Evolutionary conservation across 495 filamentous ascomycete species (phyloP), one percentile per base, ranked within the genome.

Genomic region (Wilcoxina mikolae): DNA sequence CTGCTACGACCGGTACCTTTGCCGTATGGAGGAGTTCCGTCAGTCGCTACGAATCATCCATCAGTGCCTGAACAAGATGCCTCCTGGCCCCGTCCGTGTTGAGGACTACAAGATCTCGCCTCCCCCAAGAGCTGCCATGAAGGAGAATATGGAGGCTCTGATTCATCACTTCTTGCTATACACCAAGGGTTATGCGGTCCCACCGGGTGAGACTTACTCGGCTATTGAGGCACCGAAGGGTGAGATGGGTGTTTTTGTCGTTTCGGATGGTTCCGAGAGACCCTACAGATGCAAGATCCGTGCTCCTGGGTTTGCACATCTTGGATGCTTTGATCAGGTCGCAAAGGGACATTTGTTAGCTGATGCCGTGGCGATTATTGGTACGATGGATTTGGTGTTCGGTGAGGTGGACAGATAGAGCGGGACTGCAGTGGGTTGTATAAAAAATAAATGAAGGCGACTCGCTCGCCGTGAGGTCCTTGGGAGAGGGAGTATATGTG

Each of bases 51-150:
- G 91, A 61, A 96, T 99, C 72, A 95, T 99, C 67, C 82, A 94
- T 74, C 91, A 99, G 73, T 96, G 93, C 69, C 71, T 99, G 55
- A 96, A 99, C 76, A 84, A 95, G 77, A 99, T 99, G 87, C 90
- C 93, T 17, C 75, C 86, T 28, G 91, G 91, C 22, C 90, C 91
- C 22, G 78, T 96, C 64, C 79, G 87, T 53, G 88, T 95, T 35
- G 91, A 98, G 71, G 91, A 98, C 72, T 98, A 95, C 77, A 98
- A 98, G 77, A 80, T 99, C 68, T 83, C 84, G n/a, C 91, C 91
- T 7, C 91, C 91, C 35, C 91, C 91, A 12, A 80, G 91, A 64
- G 78, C 82, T n/a, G 93, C 91, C 60, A 99, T 99, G 91, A 99
- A 99, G 77, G 91, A 99, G 77, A 82, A 99, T 72, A 99, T 99